Base-by-base conservation (phyloP, 495 filamentous ascomycete genomes). In the Hypoxylon trugodes region DNA sequence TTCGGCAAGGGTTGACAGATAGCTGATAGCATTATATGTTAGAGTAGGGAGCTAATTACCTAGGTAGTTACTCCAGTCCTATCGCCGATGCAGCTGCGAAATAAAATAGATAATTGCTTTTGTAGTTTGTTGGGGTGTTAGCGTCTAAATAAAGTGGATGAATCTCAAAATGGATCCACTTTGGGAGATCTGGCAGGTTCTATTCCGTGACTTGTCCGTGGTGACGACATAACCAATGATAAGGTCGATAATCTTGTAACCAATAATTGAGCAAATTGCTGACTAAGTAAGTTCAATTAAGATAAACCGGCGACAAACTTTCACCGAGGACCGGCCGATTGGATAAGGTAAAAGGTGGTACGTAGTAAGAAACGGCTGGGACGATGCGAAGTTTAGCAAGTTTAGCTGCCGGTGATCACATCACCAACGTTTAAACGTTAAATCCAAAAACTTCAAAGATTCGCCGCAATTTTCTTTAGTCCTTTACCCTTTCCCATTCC, bases 1-100 rank as follows among this genome's bases (percentile, higher is more conserved):
- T 97, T 51, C 76, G 82, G 0, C 79, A 81, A 63, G 82, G 78
- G 15, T 37, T 84, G 12, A 82, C 81, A 1, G 76, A 66, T n/a
- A n/a, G 26, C 26, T 28, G 26, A 48, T 48, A 33, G 16, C 16
- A 48, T 21, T 48, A 16, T 48, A 48, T 48, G n/a, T n/a, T n/a
- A n/a, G n/a, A n/a, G n/a, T n/a, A n/a, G n/a, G n/a, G n/a, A n/a
- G n/a, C n/a, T n/a, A n/a, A n/a, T n/a, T n/a, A n/a, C n/a, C n/a
- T n/a, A n/a, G n/a, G n/a, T n/a, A n/a, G n/a, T n/a, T n/a, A n/a
- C n/a, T n/a, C n/a, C n/a, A n/a, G n/a, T n/a, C n/a, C n/a, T n/a
- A n/a, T n/a, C n/a, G n/a, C n/a, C n/a, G n/a, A n/a, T n/a, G n/a
- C n/a, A n/a, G n/a, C n/a, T n/a, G n/a, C n/a, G n/a, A n/a, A n/a